Evolutionary conservation across 164 flowering plant species (phyloP).

Genomic region (Vitis riparia): DNA sequence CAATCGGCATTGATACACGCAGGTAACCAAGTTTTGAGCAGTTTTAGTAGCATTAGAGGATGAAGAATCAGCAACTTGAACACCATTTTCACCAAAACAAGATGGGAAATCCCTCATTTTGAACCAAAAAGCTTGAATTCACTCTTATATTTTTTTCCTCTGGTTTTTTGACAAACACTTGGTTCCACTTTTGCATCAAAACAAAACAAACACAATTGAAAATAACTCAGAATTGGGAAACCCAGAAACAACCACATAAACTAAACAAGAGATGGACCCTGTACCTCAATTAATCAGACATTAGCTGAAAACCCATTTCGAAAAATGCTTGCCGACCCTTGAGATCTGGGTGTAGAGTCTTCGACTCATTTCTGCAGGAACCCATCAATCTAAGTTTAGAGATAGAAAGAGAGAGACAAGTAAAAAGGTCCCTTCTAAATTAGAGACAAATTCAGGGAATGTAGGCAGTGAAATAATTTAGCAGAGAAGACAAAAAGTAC

Average conservation of each 20-base stretch:
- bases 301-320: conserved; percentile 6
- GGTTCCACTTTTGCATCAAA: background rate
- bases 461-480: conserved; percentile 17
- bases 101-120: conserved; percentile 83
- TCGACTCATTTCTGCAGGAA: too few relatives aligned
- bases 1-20: conserved; percentile 50
- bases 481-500: conserved; percentile 25
- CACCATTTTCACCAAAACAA: conserved; percentile 81
- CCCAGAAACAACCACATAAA: background rate
- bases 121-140: conserved; percentile 3
- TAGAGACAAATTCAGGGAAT: conserved; percentile 24
- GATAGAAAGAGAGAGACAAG: conserved; percentile 4
- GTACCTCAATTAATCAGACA: conserved; percentile 9
- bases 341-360: too few relatives aligned
- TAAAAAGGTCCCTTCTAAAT: conserved; percentile 5
- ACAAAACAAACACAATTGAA: background rate
- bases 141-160: background rate
- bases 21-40: conserved; percentile 58
- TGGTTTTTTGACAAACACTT: conserved; percentile 10
- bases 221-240: background rate
- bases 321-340: too few relatives aligned
- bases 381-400: background rate
- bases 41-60: conserved; percentile 42
- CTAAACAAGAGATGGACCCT: conserved; percentile 17
- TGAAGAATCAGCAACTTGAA: conserved; percentile 80